Percentiles rank a stretch among this genome's conserved stretches.
These are phyloP conservation scores for Sporisorium sorghi DNA, from an alignment of 1,284 basidiomycete species.

Conservation along the genomic window DNA sequence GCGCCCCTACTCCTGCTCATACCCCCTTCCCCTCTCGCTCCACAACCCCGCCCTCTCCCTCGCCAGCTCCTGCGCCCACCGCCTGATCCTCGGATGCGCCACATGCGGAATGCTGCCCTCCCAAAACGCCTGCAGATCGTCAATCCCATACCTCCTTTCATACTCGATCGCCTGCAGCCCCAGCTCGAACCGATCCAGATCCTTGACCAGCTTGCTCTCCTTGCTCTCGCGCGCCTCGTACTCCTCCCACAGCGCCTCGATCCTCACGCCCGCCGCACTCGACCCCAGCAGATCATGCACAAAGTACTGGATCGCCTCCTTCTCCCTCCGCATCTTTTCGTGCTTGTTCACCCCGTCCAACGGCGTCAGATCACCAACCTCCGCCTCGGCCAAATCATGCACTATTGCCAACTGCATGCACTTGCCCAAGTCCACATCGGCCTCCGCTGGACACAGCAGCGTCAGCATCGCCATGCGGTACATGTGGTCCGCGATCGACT, in stretches of 20 bases:
- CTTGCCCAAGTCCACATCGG: conserved; percentile 75
- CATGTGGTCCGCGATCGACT: conserved; percentile 93
- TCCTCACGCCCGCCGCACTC: conserved; percentile 80
- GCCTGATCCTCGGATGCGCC: conserved; percentile 47
- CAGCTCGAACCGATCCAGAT: conserved; percentile 94
- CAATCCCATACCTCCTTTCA: conserved; percentile 55
- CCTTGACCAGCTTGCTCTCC: conserved; percentile 93
- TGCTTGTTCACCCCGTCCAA: conserved; percentile 84
- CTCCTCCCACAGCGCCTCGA: conserved; percentile 88
- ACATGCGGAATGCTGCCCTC: conserved; percentile 50
- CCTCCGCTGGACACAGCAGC: conserved; percentile 77
- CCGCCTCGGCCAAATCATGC: conserved; percentile 95
- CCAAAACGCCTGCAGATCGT: conserved; percentile 67
- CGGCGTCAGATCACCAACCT: conserved; percentile 94
- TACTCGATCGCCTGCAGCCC: conserved; percentile 76
- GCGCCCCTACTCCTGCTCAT: conserved; percentile 22
- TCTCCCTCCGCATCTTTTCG: conserved; percentile 83
- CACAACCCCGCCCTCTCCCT: conserved; percentile 53
- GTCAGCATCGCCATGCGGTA: conserved; percentile 94
- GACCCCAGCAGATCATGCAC: conserved; percentile 88
- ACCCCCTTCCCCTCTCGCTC: conserved; percentile 36
- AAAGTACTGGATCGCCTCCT: conserved; percentile 92
- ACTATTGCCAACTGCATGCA: conserved; percentile 90
- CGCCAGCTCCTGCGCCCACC: conserved; percentile 52
- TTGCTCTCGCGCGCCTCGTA: conserved; percentile 85